These are phyloP conservation scores for Chamaenerion angustifolium DNA, from an alignment of 345 rosid species.

Conservation along the genomic window DNA sequence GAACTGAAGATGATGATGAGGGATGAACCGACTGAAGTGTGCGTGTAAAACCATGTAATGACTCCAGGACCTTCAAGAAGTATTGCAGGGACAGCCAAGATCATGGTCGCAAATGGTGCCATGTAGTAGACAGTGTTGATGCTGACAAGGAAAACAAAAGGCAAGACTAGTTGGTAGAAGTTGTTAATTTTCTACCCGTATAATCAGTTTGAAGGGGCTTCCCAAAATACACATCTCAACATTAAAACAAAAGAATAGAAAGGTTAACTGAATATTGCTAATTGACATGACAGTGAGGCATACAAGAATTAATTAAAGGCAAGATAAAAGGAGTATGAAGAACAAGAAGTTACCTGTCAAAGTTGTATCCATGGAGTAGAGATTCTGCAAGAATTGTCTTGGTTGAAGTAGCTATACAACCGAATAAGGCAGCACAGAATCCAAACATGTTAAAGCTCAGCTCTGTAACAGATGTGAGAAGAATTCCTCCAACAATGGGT, in stretches of 20 bases:
- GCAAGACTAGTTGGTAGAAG: not conserved
- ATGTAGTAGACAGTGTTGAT: slow-evolving; percentile 98
- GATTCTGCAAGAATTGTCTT: slow-evolving; percentile 98
- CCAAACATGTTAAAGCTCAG: slow-evolving; percentile 94
- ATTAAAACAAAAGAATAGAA: too few species aligned
- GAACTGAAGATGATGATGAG: slow-evolving; percentile 72
- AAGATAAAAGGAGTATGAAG: too few species aligned
- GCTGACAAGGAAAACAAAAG: slow-evolving; percentile 12
- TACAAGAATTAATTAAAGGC: too few species aligned
- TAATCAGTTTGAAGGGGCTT: too few species aligned
- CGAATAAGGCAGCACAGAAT: slow-evolving; percentile 93
- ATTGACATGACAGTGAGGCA: too few species aligned
- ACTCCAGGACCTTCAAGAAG: slow-evolving; percentile 86
- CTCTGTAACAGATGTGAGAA: slow-evolving; percentile 85
- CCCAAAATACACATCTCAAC: too few species aligned
- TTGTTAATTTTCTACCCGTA: too few species aligned
- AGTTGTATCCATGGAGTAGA: slow-evolving; percentile 90
- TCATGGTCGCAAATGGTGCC: slow-evolving; percentile 98
- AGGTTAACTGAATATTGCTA: too few species aligned
- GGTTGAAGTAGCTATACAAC: slow-evolving; percentile 97
- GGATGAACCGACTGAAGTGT: slow-evolving; percentile 39
- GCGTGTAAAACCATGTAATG: slow-evolving; percentile 58
- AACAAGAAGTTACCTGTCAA: slow-evolving; percentile 57
- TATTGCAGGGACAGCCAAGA: slow-evolving; percentile 73
- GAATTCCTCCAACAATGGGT: slow-evolving; percentile 97